Evolutionary conservation across 495 filamentous ascomycete genomes (phyloP).

Genomic region (Coniosporium apollinis): DNA sequence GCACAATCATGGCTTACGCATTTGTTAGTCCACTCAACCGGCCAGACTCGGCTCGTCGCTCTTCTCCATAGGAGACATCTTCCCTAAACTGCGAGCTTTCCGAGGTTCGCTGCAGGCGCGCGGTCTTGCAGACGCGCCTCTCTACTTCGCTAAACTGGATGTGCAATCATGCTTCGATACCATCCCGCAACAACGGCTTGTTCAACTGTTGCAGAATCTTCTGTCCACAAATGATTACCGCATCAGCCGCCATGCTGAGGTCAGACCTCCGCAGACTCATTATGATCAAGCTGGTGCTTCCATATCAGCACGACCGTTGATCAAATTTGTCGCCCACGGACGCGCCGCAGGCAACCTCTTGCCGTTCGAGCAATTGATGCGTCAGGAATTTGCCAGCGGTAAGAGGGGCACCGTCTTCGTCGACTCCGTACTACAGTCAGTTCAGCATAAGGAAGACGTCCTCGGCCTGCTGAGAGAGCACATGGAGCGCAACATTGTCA

Average conservation of each 20-base stretch:
- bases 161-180: slow-evolving; percentile 89
- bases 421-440: slow-evolving; percentile 36
- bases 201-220: slow-evolving; percentile 47
- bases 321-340: slow-evolving; percentile 48
- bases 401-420: slow-evolving; percentile 62
- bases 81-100: slow-evolving; percentile 56
- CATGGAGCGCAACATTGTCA: slow-evolving; percentile 66
- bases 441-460: slow-evolving; percentile 39
- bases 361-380: slow-evolving; percentile 38
- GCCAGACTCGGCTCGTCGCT: slow-evolving; percentile 53
- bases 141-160: slow-evolving; percentile 87
- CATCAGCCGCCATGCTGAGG: slow-evolving; percentile 58
- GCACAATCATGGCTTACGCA: slow-evolving; percentile 1
- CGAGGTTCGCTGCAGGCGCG: slow-evolving; percentile 27
- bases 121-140: slow-evolving; percentile 13
- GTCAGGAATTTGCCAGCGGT: slow-evolving; percentile 25
- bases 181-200: slow-evolving; percentile 65
- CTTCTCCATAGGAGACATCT: slow-evolving; percentile 68
- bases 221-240: slow-evolving; percentile 49
- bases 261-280: slow-evolving; percentile 29
- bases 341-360: slow-evolving; percentile 31
- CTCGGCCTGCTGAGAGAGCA: slow-evolving; percentile 58
- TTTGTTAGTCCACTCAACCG: slow-evolving; percentile 33
- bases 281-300: no score
- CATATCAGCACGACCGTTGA: slow-evolving; percentile 35